These are phyloP conservation scores for Passiflora organensis DNA, from an alignment of 345 rosid genomes.

Conservation along the genomic window DNA sequence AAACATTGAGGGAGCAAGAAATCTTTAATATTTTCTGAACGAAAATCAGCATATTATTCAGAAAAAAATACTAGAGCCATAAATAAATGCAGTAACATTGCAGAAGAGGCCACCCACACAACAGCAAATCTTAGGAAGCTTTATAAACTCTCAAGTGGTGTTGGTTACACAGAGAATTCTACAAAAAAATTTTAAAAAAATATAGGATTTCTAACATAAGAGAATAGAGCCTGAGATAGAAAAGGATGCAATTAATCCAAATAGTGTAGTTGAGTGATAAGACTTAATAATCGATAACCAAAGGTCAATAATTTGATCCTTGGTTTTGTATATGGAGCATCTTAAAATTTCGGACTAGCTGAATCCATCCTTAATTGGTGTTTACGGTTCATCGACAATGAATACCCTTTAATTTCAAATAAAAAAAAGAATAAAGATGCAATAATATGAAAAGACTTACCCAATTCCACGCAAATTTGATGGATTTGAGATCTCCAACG, in stretches of 20 bases:
- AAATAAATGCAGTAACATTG: not conserved
- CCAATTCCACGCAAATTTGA: constrained; percentile 36
- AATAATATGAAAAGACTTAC: constrained; percentile 34
- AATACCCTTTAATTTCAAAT: not conserved
- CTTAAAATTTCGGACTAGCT: too few species aligned
- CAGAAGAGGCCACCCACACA: not conserved
- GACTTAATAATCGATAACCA: not conserved
- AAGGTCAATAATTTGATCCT: not conserved
- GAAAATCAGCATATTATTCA: not conserved
- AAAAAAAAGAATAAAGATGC: not conserved
- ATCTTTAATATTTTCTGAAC: not conserved
- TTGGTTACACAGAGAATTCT: too few species aligned
- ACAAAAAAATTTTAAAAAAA: too few species aligned
- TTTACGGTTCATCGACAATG: too few species aligned
- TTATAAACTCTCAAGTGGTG: too few species aligned
- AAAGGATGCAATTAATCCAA: not conserved
- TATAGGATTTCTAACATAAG: not conserved
- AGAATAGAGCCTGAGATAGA: not conserved
- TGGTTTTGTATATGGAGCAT: too few species aligned
- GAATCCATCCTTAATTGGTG: too few species aligned
- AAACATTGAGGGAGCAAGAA: not conserved
- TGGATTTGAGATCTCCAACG: constrained; percentile 45
- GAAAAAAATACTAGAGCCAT: not conserved
- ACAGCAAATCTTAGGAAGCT: not conserved
- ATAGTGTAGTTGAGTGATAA: not conserved